Base-by-base conservation (phyloP, 805 yeast genomes). In the Metschnikowia dekortorum region DNA sequence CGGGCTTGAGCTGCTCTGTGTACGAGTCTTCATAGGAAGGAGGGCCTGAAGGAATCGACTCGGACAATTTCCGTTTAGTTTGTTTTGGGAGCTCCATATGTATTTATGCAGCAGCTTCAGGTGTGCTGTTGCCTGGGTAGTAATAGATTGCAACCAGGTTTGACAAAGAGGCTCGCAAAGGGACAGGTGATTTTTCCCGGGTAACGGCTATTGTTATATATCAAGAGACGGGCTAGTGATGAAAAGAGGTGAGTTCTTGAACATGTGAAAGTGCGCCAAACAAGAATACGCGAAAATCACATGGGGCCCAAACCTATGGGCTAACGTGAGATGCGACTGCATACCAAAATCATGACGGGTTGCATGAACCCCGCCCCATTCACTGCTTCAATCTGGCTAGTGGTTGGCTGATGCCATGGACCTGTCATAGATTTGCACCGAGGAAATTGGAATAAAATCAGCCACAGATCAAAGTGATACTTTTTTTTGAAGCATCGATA, bases 41-140 rank as follows among this genome's bases (percentile, higher is more conserved):
- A 1, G 49, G 51, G 7, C 44, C 54, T 8, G 49, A 13, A 34
- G 8, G 37, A 22, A 44, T 16, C 7, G 48, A 26, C n/a, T 54
- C 58, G 3, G 56, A 53, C 13, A 53, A 40, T 35, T 41, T 53
- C 42, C 58, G 46, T 34, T 54, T 54, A 31, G 37, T 37, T 31
- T 46, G 56, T 31, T 45, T 54, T 8, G 54, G 34, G 26, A 32
- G 44, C 45, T 39, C 48, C 58, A 54, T 53, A 13, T 14, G 38
- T 13, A 22, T 29, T 18, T 13, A 22, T 29, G 33, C 11, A 22
- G n/a, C 43, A 14, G 43, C 13, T 5, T n/a, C 33, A 29, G 11
- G 11, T 39, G 34, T 30, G 16, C 11, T 26, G 13, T 28, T 10
- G n/a, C 18, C 32, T 26, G 18, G 18, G 18, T 11, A 22, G 41